Percentiles rank a stretch among this genome's conserved stretches.
These are phyloP conservation scores for Barnettozyma vustinii DNA, from an alignment of 805 yeast species.

Conservation along the genomic window DNA sequence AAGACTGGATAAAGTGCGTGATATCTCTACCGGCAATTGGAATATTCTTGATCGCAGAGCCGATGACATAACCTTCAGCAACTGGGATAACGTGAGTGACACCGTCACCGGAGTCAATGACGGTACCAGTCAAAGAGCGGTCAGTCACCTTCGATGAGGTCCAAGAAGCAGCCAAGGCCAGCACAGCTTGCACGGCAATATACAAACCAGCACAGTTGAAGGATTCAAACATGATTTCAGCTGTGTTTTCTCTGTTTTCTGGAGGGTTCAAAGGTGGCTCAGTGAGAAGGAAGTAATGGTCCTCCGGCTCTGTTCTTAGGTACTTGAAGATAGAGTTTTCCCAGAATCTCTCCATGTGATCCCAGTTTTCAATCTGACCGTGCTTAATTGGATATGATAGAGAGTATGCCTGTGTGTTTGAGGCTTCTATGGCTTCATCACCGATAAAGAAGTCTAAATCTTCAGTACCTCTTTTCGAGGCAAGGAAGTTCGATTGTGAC, in stretches of 20 bases:
- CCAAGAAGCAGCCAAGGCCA: slow-evolving; percentile 99
- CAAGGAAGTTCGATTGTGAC: slow-evolving; percentile 31
- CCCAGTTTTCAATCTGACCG: slow-evolving; percentile 99
- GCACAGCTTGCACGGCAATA: slow-evolving; percentile 97
- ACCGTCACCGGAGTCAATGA: slow-evolving; percentile 97
- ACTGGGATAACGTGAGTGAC: slow-evolving; percentile 87
- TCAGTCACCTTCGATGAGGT: slow-evolving; percentile 93
- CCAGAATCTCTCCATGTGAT: slow-evolving; percentile 99
- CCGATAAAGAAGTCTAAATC: slow-evolving; percentile 94
- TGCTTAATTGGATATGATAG: slow-evolving; percentile 91
- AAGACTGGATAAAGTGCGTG: slow-evolving; percentile 85
- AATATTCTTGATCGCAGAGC: slow-evolving; percentile 92
- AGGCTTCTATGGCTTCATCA: slow-evolving; percentile 87
- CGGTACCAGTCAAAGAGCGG: slow-evolving; percentile 96
- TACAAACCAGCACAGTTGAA: slow-evolving; percentile 98
- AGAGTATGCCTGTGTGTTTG: slow-evolving; percentile 87
- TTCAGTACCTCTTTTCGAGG: slow-evolving; percentile 76
- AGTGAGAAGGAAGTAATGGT: slow-evolving; percentile 89
- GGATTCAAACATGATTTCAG: slow-evolving; percentile 97
- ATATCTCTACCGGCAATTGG: slow-evolving; percentile 99
- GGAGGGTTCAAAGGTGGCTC: slow-evolving; percentile 99
- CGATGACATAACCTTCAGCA: slow-evolving; percentile 98
- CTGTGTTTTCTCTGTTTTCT: slow-evolving; percentile 96
- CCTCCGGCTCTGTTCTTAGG: slow-evolving; percentile 97
- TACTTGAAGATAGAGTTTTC: slow-evolving; percentile 95